Conservation (phyloP, 129 eudicot genomes). For the Saposhnikovia divaricata region DNA sequence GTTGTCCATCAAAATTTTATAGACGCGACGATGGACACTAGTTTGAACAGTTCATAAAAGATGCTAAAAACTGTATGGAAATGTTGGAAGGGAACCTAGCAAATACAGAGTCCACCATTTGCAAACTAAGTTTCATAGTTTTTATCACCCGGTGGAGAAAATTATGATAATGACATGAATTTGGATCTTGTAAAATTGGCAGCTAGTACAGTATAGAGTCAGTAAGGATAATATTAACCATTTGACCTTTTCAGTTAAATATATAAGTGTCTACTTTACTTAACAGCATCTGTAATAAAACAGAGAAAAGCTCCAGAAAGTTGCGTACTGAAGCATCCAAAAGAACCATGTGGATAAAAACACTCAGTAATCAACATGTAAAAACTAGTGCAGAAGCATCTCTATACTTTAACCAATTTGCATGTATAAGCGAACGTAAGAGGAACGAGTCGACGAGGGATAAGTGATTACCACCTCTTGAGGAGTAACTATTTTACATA, state of each 20-base stretch:
- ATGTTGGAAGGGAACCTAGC: conserved; percentile 37
- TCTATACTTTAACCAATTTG: conserved; percentile 12
- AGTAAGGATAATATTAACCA: not conserved
- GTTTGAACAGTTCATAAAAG: conserved; percentile 8
- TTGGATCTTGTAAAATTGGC: conserved; percentile 3
- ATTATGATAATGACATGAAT: conserved; percentile 14
- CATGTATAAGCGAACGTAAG: conserved; percentile 14
- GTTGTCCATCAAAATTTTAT: conserved; percentile 14
- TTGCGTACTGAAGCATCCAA: not conserved
- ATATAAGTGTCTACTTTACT: not conserved
- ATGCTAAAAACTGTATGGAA: conserved; percentile 38
- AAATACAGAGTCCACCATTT: conserved; percentile 31
- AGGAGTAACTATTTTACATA: conserved; percentile 15
- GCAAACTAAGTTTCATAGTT: conserved; percentile 32
- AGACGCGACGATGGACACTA: conserved; percentile 30
- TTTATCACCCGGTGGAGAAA: conserved; percentile 43
- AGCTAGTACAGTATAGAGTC: conserved; percentile 10
- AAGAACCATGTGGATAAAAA: not conserved
- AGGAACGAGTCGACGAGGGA: not conserved
- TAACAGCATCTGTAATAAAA: not conserved
- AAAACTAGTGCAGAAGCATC: not conserved
- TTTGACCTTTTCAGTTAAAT: not conserved
- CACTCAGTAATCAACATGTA: not conserved
- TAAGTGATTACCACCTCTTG: conserved; percentile 7
- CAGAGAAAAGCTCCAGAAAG: not conserved